A percentile compares a stretch with the other conserved stretches of the same genome.
These are phyloP conservation scores for Ophiostoma perfectum DNA, from an alignment of 2,329 filamentous ascomycete species.

Conservation along the genomic window DNA sequence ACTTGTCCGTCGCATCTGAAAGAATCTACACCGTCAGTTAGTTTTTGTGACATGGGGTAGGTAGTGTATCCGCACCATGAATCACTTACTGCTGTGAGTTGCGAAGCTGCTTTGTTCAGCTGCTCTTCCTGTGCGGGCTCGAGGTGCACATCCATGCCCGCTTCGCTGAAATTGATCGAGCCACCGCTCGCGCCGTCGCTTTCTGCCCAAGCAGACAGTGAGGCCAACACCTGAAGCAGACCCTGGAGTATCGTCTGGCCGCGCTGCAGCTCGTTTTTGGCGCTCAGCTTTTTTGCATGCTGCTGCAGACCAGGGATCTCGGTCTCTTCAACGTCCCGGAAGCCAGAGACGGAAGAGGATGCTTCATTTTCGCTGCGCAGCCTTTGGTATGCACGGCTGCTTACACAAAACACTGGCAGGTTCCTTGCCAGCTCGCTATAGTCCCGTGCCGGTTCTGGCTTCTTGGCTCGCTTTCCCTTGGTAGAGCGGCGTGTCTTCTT, in stretches of 20 bases:
- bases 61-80: background rate
- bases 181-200: background rate
- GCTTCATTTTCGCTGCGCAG: background rate
- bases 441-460: background rate
- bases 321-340: background rate
- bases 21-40: background rate
- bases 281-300: background rate
- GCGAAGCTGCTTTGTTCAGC: background rate
- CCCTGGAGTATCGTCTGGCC: background rate
- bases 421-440: background rate
- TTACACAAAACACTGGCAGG: slow-evolving; percentile 3
- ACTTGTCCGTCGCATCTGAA: background rate
- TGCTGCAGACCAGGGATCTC: background rate
- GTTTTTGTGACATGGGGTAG: too few species aligned
- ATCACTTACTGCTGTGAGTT: background rate
- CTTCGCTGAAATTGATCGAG: background rate
- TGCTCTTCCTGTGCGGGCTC: background rate
- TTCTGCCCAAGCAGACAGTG: background rate
- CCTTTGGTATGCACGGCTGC: background rate
- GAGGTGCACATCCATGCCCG: background rate
- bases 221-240: background rate
- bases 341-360: background rate
- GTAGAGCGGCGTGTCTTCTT: background rate
- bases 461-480: background rate
- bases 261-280: background rate